Evolutionary conservation across 352 stramenopile species (phyloP), one percentile per base, ranked within the genome.

Genomic region (Pythium graminicola): DNA sequence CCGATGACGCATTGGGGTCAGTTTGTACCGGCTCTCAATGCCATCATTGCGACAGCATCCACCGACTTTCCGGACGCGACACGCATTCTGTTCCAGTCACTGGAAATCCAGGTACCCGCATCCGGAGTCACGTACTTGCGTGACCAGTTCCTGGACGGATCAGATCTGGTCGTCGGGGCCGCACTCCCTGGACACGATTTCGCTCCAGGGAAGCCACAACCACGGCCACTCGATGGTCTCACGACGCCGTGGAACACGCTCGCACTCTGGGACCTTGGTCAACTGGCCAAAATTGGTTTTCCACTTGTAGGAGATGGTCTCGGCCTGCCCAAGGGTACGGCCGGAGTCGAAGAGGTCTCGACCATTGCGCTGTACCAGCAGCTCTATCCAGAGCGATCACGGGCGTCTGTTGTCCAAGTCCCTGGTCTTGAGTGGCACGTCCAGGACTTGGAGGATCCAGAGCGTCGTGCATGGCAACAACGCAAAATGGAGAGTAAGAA

Each of bases 221-320:
- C 67, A 2, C 50, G 89, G 22, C 54, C 73, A 51, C 76, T 98
- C 28, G 91, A 71, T 38, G 95, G 93, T 8, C 58, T 84, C 48
- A 97, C 94, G 22, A 89, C 76, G 52, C 94, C 95, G 8, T 99
- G 95, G 95, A 98, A 99, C 70, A 99, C 95, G 24, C 73, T 98
- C 1, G 93, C 93, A 23, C 60, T 98, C 3, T 99, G 95, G 95
- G 86, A 97, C 55, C 50, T 98, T 11, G 17, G 56, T 22, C 89
- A 92, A 57, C 72, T 99, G 32, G 80, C 84, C 13, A 80, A 96
- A 20, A 81, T 95, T 13, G 92, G 93, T 19, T 97, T 98, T 64
- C 72, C 84, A 5, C 63, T 96, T 8, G 73, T 97, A 32, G 88
- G 78, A 2, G 90, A 98, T 24, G 89, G 89, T 6, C 62, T 97